Base-by-base conservation (phyloP, 2,329 filamentous ascomycete species). In the Alternaria sp. region DNA sequence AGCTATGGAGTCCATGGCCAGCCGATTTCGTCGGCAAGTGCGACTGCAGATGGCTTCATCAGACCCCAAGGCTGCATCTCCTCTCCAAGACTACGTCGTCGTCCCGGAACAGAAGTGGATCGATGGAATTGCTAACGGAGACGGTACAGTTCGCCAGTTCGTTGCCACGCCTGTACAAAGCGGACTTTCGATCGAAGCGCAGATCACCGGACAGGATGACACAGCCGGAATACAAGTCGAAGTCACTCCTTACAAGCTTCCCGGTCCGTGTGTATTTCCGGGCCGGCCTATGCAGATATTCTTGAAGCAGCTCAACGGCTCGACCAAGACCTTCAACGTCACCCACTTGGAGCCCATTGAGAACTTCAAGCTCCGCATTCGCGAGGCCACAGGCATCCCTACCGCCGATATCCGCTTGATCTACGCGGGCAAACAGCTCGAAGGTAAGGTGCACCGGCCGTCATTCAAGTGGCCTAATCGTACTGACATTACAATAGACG, bases 341-440 rank as follows among this genome's bases (percentile, higher is more conserved):
- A 48, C 86, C 75, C 84, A 82, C 24, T 89, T 86, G 1, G 92
- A 95, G 71, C 95, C 92, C 50, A 95, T 95, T 80, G 92, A 95
- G 83, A 94, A 96, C 61, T 92, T 96, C 41, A 96, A 96, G 88
- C 86, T 85, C 56, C 96, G 96, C 85, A 96, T 96, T n/a, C 31
- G 44, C 4, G 21, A 48, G 1, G 44, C 21, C 0, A 48, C 44
- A 2, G 31, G 44, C 11, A 36, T 36, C 8, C 44, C 31, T 8
- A 36, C 31, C 8, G 23, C 23, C 14, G 13, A 24, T 13, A 26
- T 48, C 29, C 44, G 44, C 33, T 26, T 48, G 9, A 34, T 26
- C 39, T 92, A 96, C 79, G 92, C 96, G 75, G 96, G 96, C 86
- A 92, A 96, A 80, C 92, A 92, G 13, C 44, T 48, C 31, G 44